Conservation (phyloP, 106 monocot genomes). For the Apostasia ramifera region DNA sequence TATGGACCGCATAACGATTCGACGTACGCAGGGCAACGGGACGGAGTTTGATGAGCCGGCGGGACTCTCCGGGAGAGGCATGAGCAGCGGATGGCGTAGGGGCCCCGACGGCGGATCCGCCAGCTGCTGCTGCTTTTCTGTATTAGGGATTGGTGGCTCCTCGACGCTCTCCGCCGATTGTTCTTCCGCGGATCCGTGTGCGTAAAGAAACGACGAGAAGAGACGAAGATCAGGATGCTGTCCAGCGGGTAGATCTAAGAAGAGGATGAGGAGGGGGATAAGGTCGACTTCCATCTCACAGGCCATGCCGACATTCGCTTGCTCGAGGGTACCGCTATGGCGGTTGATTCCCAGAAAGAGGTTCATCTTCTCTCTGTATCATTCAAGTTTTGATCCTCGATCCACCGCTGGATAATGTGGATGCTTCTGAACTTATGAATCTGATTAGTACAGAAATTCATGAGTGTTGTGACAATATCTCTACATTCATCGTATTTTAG, state of each 20-base stretch:
- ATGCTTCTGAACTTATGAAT: background rate
- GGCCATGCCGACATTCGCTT: background rate
- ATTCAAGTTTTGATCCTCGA: background rate
- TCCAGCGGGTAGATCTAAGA: background rate
- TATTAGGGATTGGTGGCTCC: too few species aligned
- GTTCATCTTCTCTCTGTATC: background rate
- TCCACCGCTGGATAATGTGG: background rate
- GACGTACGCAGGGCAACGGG: too few species aligned
- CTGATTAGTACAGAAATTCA: background rate
- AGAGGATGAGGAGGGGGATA: background rate
- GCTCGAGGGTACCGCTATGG: constrained; percentile 3
- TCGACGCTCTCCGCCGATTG: too few species aligned
- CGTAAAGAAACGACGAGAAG: too few species aligned
- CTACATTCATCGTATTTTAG: background rate
- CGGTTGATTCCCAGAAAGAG: constrained; percentile 11
- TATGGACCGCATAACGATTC: too few species aligned
- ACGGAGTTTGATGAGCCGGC: too few species aligned
- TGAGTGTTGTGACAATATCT: background rate
- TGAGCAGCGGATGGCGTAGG: too few species aligned
- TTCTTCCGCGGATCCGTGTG: too few species aligned
- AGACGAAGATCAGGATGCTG: too few species aligned
- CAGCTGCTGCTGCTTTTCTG: too few species aligned
- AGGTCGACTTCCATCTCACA: constrained; percentile 1
- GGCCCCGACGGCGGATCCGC: too few species aligned
- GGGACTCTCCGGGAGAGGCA: too few species aligned